Conservation (phyloP, 2,329 filamentous ascomycete genomes). For the Zelopaecilomyces penicillatus region DNA sequence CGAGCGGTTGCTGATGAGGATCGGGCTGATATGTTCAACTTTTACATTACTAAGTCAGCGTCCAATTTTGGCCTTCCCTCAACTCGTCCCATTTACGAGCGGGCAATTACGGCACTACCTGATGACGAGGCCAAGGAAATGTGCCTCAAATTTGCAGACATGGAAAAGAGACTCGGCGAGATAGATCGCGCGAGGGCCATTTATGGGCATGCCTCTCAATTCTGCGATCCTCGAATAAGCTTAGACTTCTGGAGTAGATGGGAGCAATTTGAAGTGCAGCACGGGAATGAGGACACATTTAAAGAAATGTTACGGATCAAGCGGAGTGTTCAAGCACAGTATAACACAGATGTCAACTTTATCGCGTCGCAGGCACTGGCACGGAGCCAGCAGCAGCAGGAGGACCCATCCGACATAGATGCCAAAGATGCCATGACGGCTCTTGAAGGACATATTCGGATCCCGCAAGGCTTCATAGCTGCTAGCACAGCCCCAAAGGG, state of each 20-base stretch:
- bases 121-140: slow-evolving; percentile 92
- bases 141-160: slow-evolving; percentile 98
- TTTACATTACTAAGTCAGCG: slow-evolving; percentile 97
- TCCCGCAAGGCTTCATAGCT: slow-evolving; percentile 84
- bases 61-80: slow-evolving; percentile 96
- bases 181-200: slow-evolving; percentile 93
- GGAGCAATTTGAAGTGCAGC: slow-evolving; percentile 95
- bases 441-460: slow-evolving; percentile 78
- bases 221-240: slow-evolving; percentile 88
- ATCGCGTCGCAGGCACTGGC: slow-evolving; percentile 93
- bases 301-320: slow-evolving; percentile 99
- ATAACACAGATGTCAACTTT: slow-evolving; percentile 98
- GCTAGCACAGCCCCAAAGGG: slow-evolving; percentile 67
- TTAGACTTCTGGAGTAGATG: slow-evolving; percentile 91
- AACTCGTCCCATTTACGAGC: slow-evolving; percentile 90
- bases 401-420: slow-evolving; percentile 36
- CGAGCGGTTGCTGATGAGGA: slow-evolving; percentile 92
- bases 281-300: slow-evolving; percentile 98
- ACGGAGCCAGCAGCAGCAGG: slow-evolving; percentile 59
- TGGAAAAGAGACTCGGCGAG: slow-evolving; percentile 85
- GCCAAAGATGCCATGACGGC: slow-evolving; percentile 79
- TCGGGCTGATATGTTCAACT: slow-evolving; percentile 95
- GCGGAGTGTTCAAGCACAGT: slow-evolving; percentile 92
- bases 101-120: slow-evolving; percentile 86
- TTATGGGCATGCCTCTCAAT: slow-evolving; percentile 93